Conservation (phyloP, 2,329 filamentous ascomycete genomes). For the Diaporthe humulicola region DNA sequence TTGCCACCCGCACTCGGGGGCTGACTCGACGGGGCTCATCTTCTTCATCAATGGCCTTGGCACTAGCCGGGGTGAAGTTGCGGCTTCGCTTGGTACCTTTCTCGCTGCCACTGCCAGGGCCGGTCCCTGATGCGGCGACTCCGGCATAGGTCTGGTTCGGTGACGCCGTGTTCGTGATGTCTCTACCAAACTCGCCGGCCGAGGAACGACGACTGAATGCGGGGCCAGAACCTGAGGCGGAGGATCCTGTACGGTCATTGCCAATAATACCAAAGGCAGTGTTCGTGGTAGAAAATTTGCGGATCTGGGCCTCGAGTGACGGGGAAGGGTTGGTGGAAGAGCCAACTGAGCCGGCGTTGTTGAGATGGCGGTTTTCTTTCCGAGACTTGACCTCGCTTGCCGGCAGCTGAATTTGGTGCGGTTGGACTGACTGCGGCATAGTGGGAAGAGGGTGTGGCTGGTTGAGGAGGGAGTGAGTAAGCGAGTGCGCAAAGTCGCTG, state of each 20-base stretch:
- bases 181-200: slow-evolving; percentile 48
- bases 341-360: slow-evolving; percentile 40
- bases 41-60: slow-evolving; percentile 62
- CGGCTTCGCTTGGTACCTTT: slow-evolving; percentile 61
- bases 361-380: slow-evolving; percentile 57
- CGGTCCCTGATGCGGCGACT: slow-evolving; percentile 36
- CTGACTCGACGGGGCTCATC: slow-evolving; percentile 58
- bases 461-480: slow-evolving; percentile 63
- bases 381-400: slow-evolving; percentile 57
- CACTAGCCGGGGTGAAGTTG: slow-evolving; percentile 60
- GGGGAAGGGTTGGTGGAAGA: slow-evolving; percentile 39
- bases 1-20: slow-evolving; percentile 44
- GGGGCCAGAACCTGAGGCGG: slow-evolving; percentile 46
- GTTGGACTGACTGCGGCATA: slow-evolving; percentile 42
- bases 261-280: slow-evolving; percentile 39
- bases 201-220: slow-evolving; percentile 49
- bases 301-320: slow-evolving; percentile 47
- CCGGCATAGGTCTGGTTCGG: slow-evolving; percentile 43
- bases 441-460: slow-evolving; percentile 57
- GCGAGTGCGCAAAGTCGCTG: slow-evolving; percentile 55
- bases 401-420: slow-evolving; percentile 48
- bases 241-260: slow-evolving; percentile 43
- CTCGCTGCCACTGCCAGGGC: slow-evolving; percentile 45
- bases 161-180: slow-evolving; percentile 47
- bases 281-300: slow-evolving; percentile 54